Percentiles rank a stretch among this genome's conserved stretches.
These are phyloP conservation scores for Paramecium octaurelia DNA, from an alignment of 73 alveolate species.

Conservation along the genomic window DNA sequence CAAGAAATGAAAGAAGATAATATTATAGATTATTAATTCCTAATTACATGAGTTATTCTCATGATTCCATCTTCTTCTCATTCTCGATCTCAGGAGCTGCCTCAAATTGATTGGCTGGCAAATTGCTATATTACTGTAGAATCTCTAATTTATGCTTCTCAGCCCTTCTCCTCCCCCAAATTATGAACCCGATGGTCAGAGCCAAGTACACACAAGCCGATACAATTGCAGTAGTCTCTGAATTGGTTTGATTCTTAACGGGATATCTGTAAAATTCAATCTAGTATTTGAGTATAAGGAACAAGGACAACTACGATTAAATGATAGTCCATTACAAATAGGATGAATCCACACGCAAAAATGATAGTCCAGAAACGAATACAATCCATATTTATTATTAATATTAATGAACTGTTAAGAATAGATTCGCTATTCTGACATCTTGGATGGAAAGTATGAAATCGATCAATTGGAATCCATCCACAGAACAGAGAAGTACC, in stretches of 20 bases:
- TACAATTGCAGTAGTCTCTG: not conserved
- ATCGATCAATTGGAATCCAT: not conserved
- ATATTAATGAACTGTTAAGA: constrained; percentile 19
- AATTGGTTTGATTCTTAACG: not conserved
- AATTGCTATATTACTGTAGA: not conserved
- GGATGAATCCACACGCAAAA: not conserved
- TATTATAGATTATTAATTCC: not conserved
- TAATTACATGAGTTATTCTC: not conserved
- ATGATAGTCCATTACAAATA: not conserved
- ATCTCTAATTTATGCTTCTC: not conserved
- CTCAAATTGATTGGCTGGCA: constrained; percentile 25
- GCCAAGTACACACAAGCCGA: not conserved
- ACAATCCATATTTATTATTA: constrained; percentile 18
- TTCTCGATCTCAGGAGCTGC: constrained; percentile 30
- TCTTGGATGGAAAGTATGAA: not conserved
- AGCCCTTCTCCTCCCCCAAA: not conserved
- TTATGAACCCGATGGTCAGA: not conserved
- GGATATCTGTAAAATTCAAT: constrained; percentile 13
- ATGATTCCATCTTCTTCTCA: not conserved
- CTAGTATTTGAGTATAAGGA: not conserved
- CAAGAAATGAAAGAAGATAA: not conserved
- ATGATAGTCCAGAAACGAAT: constrained; percentile 41
- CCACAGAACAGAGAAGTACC: not conserved
- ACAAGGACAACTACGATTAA: not conserved
- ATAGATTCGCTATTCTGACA: not conserved